Base-by-base conservation (phyloP, 805 yeast species). In the Candida orba region DNA sequence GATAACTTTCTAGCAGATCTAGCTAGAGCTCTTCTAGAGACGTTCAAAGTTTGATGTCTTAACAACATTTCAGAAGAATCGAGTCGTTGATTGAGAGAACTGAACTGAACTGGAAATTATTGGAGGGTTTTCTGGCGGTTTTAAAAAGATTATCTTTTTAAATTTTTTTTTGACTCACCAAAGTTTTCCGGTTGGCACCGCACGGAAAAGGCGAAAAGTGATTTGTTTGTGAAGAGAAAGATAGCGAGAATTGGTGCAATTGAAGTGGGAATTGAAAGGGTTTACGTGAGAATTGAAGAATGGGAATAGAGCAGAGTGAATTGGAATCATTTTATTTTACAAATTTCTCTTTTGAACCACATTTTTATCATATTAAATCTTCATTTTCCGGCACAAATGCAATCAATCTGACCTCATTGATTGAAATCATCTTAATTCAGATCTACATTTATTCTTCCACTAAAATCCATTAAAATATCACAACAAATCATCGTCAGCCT, bases 401-500 rank as follows among this genome's bases (percentile, higher is more conserved):
- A 47, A 6, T 27, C 6, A 22, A 15, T 34, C 40, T 47, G 44
- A 47, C 50, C 47, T 47, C 50, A 47, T 32, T 14, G 12, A 36
- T 13, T 27, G 8, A 20, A 23, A 36, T n/a, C n/a, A n/a, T n/a
- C 22, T 20, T 4, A 20, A 20, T 20, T 20, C 22, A 20, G 22
- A 20, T 20, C 22, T 20, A 20, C 33, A 32, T 10, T 14, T 4
- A 24, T 8, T 12, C 17, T n/a, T n/a, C 22, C n/a, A n/a, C 7
- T 5, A 13, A 8, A 20, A 25, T 8, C n/a, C 15, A 23, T 15
- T 17, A 9, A 12, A 13, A 15, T n/a, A 25, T 56, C 49, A 58
- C 22, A 58, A 50, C 36, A 58, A 41, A 56, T 85, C 90, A 40
- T 84, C 93, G 45, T 84, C 95, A 39, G 79, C 83, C 42, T 76